A percentile compares a stretch with the other conserved stretches of the same genome.
phyloP scores from a whole-genome alignment of 2,329 filamentous ascomycete species.

The Bertia moriformis region DNA sequence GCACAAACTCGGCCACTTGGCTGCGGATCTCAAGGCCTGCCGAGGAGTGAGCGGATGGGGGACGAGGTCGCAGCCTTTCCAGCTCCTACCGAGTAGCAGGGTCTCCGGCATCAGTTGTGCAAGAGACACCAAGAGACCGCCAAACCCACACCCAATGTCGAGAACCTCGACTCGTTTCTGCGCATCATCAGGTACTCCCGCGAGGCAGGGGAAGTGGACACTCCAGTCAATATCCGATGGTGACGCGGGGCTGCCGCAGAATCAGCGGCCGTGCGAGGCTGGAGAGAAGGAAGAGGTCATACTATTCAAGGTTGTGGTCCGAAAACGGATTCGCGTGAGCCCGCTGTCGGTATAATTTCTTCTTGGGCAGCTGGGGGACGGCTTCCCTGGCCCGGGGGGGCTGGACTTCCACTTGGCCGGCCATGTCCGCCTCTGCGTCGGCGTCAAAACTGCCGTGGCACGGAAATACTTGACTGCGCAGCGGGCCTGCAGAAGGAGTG shows the following conservation, averaged over 20 bases:
- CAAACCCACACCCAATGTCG: constrained; percentile 94
- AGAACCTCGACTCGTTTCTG: constrained; percentile 70
- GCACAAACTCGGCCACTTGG: constrained; percentile 80
- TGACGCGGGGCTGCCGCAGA: constrained; percentile 47
- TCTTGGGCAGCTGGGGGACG: constrained; percentile 76
- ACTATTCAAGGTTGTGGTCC: constrained; percentile 83
- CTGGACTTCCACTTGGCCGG: neutral
- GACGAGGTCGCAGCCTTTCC: neutral
- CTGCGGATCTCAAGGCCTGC: constrained; percentile 80
- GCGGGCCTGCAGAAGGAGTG: too few species aligned
- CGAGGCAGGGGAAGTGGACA: constrained; percentile 63
- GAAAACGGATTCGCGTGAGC: constrained; percentile 98
- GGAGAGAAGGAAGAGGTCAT: constrained; percentile 18
- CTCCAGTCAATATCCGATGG: constrained; percentile 88
- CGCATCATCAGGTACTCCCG: constrained; percentile 18
- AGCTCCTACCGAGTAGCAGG: constrained; percentile 65
- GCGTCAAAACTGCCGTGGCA: neutral
- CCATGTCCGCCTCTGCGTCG: neutral
- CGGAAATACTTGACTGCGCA: too few species aligned
- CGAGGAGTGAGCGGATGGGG: constrained; percentile 7
- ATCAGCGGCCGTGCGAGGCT: constrained; percentile 6
- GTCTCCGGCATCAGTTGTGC: constrained; percentile 68
- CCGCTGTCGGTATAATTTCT: constrained; percentile 90
- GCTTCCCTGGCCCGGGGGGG: too few species aligned
- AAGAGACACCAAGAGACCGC: constrained; percentile 75